Percentiles rank a stretch among this genome's conserved stretches.
These are phyloP conservation scores for Schizophyllum amplum DNA, from an alignment of 1,284 basidiomycete genomes.

Conservation along the genomic window DNA sequence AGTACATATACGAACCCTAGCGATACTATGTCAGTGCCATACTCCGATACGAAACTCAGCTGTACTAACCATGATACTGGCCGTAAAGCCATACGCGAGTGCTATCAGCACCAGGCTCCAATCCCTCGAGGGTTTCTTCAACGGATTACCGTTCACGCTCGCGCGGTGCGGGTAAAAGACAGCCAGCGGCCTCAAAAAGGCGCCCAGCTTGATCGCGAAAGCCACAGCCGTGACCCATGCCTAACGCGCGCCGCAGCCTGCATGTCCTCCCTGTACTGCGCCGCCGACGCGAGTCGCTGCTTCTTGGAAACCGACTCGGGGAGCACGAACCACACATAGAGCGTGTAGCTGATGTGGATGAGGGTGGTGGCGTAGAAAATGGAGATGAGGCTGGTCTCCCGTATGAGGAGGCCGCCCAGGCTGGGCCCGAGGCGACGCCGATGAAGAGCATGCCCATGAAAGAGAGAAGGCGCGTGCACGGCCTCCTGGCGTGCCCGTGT, in stretches of 20 bases:
- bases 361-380: background rate
- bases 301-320: constrained; percentile 65
- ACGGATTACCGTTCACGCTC: constrained; percentile 23
- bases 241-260: background rate
- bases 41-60: background rate
- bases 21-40: constrained; percentile 3
- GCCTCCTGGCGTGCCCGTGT: constrained; percentile 38
- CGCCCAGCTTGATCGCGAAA: constrained; percentile 26
- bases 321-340: constrained; percentile 50
- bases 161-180: constrained; percentile 49
- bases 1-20: constrained; percentile 57
- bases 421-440: constrained; percentile 72
- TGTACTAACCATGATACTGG: constrained; percentile 46
- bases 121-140: constrained; percentile 40
- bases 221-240: constrained; percentile 5
- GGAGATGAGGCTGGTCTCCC: constrained; percentile 32
- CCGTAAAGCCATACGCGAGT: constrained; percentile 43
- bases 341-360: constrained; percentile 30
- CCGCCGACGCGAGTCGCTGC: constrained; percentile 23
- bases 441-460: constrained; percentile 52
- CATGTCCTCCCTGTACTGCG: constrained; percentile 26
- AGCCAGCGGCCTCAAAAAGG: constrained; percentile 57
- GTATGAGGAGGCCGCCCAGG: constrained; percentile 60
- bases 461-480: constrained; percentile 51
- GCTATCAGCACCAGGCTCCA: constrained; percentile 65